Conservation (phyloP, 1,139 yeast species). For the Yamadazyma kanchanaburiensis region DNA sequence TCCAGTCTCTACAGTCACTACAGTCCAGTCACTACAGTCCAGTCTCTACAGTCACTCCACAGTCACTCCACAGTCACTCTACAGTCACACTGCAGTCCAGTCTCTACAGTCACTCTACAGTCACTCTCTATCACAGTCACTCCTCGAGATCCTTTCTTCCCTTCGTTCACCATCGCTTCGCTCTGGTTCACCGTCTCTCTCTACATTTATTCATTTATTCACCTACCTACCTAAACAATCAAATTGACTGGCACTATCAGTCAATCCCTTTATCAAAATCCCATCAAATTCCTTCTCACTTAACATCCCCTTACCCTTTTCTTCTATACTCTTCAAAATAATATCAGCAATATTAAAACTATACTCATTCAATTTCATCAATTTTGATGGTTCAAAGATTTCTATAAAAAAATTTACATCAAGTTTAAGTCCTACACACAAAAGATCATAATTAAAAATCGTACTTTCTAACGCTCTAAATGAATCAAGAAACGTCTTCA, state of each 20-base stretch:
- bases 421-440: conserved; percentile 27
- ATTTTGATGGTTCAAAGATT: conserved; percentile 36
- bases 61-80: too few species aligned
- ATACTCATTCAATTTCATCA: conserved; percentile 34
- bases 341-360: conserved; percentile 35
- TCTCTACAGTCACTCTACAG: too few species aligned
- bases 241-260: conserved; percentile 33
- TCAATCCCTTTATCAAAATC: conserved; percentile 26
- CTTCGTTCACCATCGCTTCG: too few species aligned
- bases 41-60: too few species aligned
- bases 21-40: too few species aligned
- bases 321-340: conserved; percentile 29
- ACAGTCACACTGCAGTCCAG: too few species aligned
- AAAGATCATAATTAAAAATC: conserved; percentile 11
- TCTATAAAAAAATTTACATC: conserved; percentile 40
- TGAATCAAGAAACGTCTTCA: conserved; percentile 32
- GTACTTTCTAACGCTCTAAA: conserved; percentile 21
- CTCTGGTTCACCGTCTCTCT: too few species aligned
- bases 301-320: conserved; percentile 16
- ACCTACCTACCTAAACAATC: conserved; percentile 16
- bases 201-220: conserved; percentile 1
- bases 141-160: too few species aligned
- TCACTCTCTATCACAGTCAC: too few species aligned
- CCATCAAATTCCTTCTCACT: conserved; percentile 22
- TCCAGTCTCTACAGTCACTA: too few species aligned